These are phyloP conservation scores for Leptographium flavum DNA, from an alignment of 2,329 filamentous ascomycete species.

Conservation along the genomic window DNA sequence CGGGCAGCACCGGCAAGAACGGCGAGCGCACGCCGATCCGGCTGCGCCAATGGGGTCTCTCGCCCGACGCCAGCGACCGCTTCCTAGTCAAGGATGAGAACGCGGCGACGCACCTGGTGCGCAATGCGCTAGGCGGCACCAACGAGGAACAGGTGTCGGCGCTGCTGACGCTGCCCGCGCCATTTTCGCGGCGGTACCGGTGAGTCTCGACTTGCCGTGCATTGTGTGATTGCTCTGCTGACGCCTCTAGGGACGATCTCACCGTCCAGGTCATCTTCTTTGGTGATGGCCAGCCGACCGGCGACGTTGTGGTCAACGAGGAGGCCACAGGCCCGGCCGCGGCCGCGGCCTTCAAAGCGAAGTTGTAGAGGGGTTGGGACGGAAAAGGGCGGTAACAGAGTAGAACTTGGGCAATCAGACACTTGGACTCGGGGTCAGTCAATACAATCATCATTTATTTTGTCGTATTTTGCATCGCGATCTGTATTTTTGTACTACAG, in stretches of 20 bases:
- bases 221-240: slow-evolving; percentile 1
- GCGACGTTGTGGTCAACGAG: slow-evolving; percentile 68
- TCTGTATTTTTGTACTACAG: no score
- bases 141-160: slow-evolving; percentile 91
- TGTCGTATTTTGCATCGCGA: no score
- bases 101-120: slow-evolving; percentile 84
- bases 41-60: slow-evolving; percentile 80
- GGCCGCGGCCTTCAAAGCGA: slow-evolving; percentile 15
- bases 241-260: slow-evolving; percentile 59
- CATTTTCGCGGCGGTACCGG: slow-evolving; percentile 84
- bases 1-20: slow-evolving; percentile 29
- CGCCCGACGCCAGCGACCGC: slow-evolving; percentile 56
- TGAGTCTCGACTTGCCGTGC: slow-evolving; percentile 25
- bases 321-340: slow-evolving; percentile 58
- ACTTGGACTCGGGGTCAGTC: no score
- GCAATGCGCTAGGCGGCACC: slow-evolving; percentile 86
- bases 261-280: slow-evolving; percentile 99
- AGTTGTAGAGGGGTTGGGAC: slow-evolving; percentile 12
- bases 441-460: no score
- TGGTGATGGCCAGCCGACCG: slow-evolving; percentile 62
- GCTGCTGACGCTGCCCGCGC: slow-evolving; percentile 77
- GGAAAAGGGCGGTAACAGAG: not conserved
- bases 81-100: slow-evolving; percentile 95
- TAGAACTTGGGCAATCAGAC: no score
- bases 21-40: slow-evolving; percentile 83